Percentiles rank a stretch among this genome's conserved stretches.
Conservation (phyloP, 371 early-diverging fungal species). For the Haplosporangium sp. region DNA sequence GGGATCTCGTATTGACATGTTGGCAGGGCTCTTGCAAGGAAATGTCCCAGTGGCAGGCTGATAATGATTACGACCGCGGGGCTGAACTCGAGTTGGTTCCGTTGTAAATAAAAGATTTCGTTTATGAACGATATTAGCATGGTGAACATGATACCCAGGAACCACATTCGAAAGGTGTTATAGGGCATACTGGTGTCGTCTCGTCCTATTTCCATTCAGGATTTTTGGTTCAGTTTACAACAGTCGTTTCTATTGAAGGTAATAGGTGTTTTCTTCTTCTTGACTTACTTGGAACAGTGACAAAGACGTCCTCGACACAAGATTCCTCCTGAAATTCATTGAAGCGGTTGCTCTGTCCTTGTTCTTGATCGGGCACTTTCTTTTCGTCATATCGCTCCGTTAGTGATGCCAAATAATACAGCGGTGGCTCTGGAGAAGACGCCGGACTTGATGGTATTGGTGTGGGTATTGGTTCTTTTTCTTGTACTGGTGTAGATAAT, state of each 20-base stretch:
- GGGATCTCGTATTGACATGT: conserved; percentile 33
- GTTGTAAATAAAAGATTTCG: conserved; percentile 78
- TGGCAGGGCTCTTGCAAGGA: conserved; percentile 68
- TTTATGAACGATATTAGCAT: conserved; percentile 68
- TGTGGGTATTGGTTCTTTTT: too few species aligned
- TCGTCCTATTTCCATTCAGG: too few species aligned
- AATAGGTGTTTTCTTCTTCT: not conserved
- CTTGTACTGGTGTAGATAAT: too few species aligned
- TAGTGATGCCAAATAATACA: too few species aligned
- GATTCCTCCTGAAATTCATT: conserved; percentile 61
- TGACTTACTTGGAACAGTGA: conserved; percentile 66
- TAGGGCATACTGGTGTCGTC: conserved; percentile 74
- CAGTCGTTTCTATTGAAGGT: conserved; percentile 36
- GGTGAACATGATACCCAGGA: conserved; percentile 71
- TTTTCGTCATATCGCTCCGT: too few species aligned
- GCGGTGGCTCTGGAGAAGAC: too few species aligned
- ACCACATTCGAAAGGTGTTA: conserved; percentile 77
- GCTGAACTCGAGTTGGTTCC: conserved; percentile 62
- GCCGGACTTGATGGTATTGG: too few species aligned
- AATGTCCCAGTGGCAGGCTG: conserved; percentile 69
- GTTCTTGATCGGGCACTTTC: too few species aligned
- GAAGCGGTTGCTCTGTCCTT: too few species aligned
- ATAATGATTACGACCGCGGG: conserved; percentile 65
- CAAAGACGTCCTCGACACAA: conserved; percentile 74
- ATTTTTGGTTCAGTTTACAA: too few species aligned